Conservation (phyloP, 306 rosid species). For the Alnus glutinosa region DNA sequence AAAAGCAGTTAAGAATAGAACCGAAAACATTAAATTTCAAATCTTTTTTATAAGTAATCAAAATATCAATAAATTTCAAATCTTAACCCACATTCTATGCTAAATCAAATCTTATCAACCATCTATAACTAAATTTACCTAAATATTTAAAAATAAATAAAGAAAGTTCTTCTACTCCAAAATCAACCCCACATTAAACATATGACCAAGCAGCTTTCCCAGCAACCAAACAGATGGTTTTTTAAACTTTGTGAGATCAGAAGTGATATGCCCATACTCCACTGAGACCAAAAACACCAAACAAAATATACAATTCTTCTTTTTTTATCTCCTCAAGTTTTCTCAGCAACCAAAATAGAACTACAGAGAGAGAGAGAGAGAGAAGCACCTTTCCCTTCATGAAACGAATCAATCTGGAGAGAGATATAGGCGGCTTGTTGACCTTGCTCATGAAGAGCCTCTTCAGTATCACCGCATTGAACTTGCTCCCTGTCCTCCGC, state of each 20-base stretch:
- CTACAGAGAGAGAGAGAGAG: neutral
- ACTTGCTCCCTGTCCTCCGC: slow-evolving; percentile 55
- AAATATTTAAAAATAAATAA: neutral
- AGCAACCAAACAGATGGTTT: neutral
- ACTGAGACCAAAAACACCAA: neutral
- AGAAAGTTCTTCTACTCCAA: neutral
- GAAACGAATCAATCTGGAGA: slow-evolving; percentile 60
- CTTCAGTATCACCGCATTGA: slow-evolving; percentile 61
- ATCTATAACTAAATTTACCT: neutral
- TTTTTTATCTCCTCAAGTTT: neutral
- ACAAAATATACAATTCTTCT: too few relatives aligned
- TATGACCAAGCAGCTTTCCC: neutral
- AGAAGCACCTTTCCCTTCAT: slow-evolving; percentile 44
- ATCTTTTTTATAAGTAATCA: neutral
- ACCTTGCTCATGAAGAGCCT: slow-evolving; percentile 80
- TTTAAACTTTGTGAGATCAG: neutral
- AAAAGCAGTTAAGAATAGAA: neutral
- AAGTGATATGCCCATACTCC: neutral
- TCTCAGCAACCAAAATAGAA: neutral
- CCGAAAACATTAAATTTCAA: neutral
- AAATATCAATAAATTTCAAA: neutral
- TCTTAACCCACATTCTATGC: neutral
- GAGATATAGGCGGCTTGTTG: slow-evolving; percentile 66
- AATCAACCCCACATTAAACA: neutral
- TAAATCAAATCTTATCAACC: neutral